These are phyloP conservation scores for Cyanidiococcus yangmingshanensis DNA, from an alignment of 23 red algal genomes.

Conservation along the genomic window DNA sequence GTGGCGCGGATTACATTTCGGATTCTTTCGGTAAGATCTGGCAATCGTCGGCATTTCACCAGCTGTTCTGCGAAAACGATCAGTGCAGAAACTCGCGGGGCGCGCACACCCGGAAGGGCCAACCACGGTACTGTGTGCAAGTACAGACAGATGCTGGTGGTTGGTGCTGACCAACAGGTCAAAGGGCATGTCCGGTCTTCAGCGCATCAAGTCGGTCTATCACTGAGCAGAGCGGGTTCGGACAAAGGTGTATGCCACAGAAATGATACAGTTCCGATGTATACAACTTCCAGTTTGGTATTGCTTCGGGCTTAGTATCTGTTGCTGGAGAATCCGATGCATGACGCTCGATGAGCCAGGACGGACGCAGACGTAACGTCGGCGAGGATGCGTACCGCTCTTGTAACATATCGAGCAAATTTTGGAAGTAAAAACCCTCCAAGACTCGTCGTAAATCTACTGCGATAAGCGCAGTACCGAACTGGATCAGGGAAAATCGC, in stretches of 20 bases:
- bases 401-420: neutral
- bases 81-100: neutral
- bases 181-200: neutral
- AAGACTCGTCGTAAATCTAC: neutral
- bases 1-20: neutral
- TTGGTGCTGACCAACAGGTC: neutral
- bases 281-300: neutral
- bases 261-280: neutral
- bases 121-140: neutral
- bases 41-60: neutral
- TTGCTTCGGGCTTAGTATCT: neutral
- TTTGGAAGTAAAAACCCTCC: constrained; percentile 22
- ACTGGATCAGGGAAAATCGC: constrained; percentile 44
- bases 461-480: constrained; percentile 52
- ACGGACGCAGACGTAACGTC: neutral
- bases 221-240: neutral
- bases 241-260: neutral
- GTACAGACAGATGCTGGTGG: neutral
- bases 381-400: neutral
- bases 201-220: neutral
- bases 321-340: neutral
- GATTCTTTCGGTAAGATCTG: neutral
- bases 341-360: neutral
- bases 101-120: neutral
- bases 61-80: neutral